Base-by-base conservation (phyloP, 1,284 basidiomycete genomes). In the Pterulicium gracile region DNA sequence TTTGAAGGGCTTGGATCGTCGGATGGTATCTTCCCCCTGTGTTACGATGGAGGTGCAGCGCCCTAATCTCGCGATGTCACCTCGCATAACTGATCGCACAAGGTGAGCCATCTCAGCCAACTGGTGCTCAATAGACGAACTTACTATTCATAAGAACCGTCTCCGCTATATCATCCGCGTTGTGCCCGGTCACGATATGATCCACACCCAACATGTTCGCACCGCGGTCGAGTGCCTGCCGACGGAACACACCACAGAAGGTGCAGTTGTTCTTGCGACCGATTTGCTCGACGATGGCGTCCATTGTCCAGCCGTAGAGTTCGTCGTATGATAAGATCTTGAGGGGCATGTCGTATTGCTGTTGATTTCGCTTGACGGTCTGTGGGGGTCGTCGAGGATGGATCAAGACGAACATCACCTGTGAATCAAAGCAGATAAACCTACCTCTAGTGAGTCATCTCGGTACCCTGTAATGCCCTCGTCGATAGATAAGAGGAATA, bases 241-340 rank as follows among this genome's bases (percentile, higher is more conserved):
- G 72, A 43, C 95, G 73, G 59, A 99, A 99, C 2, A 99, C 95
- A 19, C 95, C 95, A 60, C 95, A 99, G 62, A 98, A 99, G 0
- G 95, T 99, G 64, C 95, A 99, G 58, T 98, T 99, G 58, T 97
- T 97, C 72, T 94, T 95, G 65, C 81, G 81, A n/a, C 95, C 95
- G 19, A 98, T 81, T 58, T 93, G 83, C 19, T 82, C 77, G 24
- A 99, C 96, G 47, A 99, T 92, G 15, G 81, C 76, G 59, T 99
- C 95, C 95, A 99, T 99, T 1, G 95, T 98, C 96, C 96, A 98
- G 12, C 95, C 95, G 55, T 98, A 99, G 3, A 98, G 75, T 56
- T 98, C 94, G 50, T 90, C 81, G 56, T 99, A 99, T 0, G 89
- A 90, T 12, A 98, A 72, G 50, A 98, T 96, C 68, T 95, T 97